Evolutionary conservation across 2,329 filamentous ascomycete genomes (phyloP).

Genomic region (Cordyceps cicadae): DNA sequence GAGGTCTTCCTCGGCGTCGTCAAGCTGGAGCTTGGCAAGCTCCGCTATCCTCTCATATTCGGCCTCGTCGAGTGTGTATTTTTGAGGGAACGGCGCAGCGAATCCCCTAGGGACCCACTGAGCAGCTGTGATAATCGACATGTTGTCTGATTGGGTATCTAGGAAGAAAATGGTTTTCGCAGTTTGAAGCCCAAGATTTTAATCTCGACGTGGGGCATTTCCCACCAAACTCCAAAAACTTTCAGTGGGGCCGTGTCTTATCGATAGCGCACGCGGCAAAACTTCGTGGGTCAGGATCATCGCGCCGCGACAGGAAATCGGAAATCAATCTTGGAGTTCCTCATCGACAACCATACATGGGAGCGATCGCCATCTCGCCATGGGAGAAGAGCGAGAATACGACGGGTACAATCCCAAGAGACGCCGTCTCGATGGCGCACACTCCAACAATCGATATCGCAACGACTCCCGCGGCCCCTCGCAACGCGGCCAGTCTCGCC

Average conservation of each 20-base stretch:
- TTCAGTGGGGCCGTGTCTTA: conserved; percentile 13
- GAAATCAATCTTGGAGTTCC: not conserved
- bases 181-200: conserved; percentile 10
- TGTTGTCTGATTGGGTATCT: conserved; percentile 27
- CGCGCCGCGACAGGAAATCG: not conserved
- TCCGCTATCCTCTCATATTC: conserved; percentile 69
- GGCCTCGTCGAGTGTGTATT: conserved; percentile 66
- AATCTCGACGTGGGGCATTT: conserved; percentile 6
- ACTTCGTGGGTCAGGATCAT: conserved; percentile 2
- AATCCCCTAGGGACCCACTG: conserved; percentile 71
- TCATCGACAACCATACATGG: not conserved
- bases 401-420: conserved; percentile 32
- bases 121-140: conserved; percentile 71
- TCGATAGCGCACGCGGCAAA: conserved; percentile 14
- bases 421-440: conserved; percentile 27
- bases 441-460: conserved; percentile 22
- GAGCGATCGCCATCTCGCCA: conserved; percentile 12
- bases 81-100: conserved; percentile 65
- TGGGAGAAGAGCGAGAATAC: conserved; percentile 30
- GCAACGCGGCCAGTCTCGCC: conserved; percentile 26
- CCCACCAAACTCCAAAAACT: conserved; percentile 9
- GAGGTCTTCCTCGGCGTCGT: conserved; percentile 84
- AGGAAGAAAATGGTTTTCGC: not conserved
- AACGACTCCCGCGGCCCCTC: conserved; percentile 27
- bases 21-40: conserved; percentile 70